Base-by-base conservation (phyloP, 306 rosid genomes). In the Albizia julibrissin region DNA sequence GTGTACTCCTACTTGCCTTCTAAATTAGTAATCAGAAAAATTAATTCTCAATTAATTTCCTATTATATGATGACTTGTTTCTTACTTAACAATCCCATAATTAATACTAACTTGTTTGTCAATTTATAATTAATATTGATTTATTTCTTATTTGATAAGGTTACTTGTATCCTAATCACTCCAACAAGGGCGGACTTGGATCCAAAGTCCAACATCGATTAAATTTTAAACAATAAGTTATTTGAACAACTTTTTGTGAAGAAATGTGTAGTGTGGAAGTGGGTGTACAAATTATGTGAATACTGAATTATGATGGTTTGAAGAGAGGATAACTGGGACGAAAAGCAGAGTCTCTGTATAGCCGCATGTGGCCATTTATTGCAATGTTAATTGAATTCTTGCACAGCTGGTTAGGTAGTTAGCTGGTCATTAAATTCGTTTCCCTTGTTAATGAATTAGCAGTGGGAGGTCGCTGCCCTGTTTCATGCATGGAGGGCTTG, bases 301-400 rank as follows among this genome's bases (percentile, higher is more conserved):
- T 14, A 29, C 13, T 66, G 21, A 64, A 29, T n/a, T 14, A 29
- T 29, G 15, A 64, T 29, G 37, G 18, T 61, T 8, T 26, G 40
- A 29, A 13, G n/a, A 64, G 29, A 29, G 29, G n/a, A 64, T 34
- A 14, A 64, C 40, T 13, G 7, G 69, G 43, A 40, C 27, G 64
- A 77, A 8, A 21, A 44, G 70, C 24, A 67, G 69, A 79, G 86
- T 90, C 13, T 46, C 69, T 40, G 79, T 76, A 39, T 79, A 82
- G 67, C 39, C 75, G 83, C 90, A 88, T 85, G 90, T 84, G 13
- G 69, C 13, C 75, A 81, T 76, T 77, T 83, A 21, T 31, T 21
- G 21, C 40, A 65, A n/a, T 10, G 52, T 22, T 6, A 40, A 78
- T 54, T 43, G 13, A 62, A 21, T 59, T 54, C 73, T 31, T 72